Evolutionary conservation across 2,329 filamentous ascomycete genomes (phyloP).

Genomic region (Tolypocladium endophyticum): DNA sequence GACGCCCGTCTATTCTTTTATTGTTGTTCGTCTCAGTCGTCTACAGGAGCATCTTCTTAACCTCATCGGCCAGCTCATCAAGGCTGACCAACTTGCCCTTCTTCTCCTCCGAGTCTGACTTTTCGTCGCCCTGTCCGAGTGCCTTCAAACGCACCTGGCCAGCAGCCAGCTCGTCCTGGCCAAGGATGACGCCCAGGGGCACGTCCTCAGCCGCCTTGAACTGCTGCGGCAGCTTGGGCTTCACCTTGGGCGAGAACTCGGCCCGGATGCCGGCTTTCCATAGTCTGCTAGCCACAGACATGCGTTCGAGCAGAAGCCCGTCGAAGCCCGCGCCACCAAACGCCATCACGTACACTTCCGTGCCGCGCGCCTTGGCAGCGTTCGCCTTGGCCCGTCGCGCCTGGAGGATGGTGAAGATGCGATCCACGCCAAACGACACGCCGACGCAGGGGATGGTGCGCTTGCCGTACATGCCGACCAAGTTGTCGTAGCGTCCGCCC

Average conservation of each 20-base stretch:
- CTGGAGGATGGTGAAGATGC: slow-evolving; percentile 89
- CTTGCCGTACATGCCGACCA: slow-evolving; percentile 92
- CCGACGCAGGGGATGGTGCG: slow-evolving; percentile 55
- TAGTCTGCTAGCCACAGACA: slow-evolving; percentile 64
- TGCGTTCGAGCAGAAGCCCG: slow-evolving; percentile 72
- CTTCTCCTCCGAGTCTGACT: slow-evolving; percentile 73
- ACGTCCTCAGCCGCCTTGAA: slow-evolving; percentile 89
- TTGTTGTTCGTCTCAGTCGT: not conserved
- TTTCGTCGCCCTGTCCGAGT: slow-evolving; percentile 61
- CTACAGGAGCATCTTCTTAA: slow-evolving; percentile 29
- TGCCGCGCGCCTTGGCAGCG: slow-evolving; percentile 50
- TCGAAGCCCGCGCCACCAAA: slow-evolving; percentile 80
- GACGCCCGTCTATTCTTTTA: not conserved
- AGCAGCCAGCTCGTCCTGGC: slow-evolving; percentile 75
- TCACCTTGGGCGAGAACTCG: slow-evolving; percentile 82
- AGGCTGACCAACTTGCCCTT: slow-evolving; percentile 69
- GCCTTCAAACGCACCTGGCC: slow-evolving; percentile 84
- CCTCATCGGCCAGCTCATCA: slow-evolving; percentile 50
- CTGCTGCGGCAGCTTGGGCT: slow-evolving; percentile 78
- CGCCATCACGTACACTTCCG: slow-evolving; percentile 87
- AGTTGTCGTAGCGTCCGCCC: slow-evolving; percentile 82
- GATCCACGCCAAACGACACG: slow-evolving; percentile 89
- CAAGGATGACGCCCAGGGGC: slow-evolving; percentile 80
- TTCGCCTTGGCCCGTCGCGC: slow-evolving; percentile 56
- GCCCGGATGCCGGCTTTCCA: slow-evolving; percentile 79